Conservation (phyloP, 1,139 yeast genomes). For the Yamadazyma dendronema region DNA sequence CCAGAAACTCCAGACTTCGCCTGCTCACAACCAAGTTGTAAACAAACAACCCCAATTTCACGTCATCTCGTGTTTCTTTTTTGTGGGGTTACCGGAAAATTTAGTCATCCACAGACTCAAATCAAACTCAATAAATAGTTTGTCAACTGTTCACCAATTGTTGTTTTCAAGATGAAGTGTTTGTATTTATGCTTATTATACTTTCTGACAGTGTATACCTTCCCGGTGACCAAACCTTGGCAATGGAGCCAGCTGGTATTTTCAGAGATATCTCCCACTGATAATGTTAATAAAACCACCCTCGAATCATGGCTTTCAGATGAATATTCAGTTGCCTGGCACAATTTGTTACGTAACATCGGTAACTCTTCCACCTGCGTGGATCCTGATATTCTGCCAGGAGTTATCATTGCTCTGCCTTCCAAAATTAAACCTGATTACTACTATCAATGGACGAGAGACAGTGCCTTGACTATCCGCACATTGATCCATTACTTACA, state of each 20-base stretch:
- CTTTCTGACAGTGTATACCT: too few relatives aligned
- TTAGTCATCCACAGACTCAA: too few relatives aligned
- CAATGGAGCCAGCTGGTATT: neutral
- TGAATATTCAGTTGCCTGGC: conserved; percentile 52
- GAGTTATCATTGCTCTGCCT: conserved; percentile 85
- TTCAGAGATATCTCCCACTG: neutral
- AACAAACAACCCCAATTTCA: too few relatives aligned
- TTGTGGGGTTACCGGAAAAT: too few relatives aligned
- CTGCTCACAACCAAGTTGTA: too few relatives aligned
- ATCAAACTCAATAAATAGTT: too few relatives aligned
- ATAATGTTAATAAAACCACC: conserved; percentile 19
- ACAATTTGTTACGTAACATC: conserved; percentile 58
- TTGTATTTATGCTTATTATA: too few relatives aligned
- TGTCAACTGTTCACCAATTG: too few relatives aligned
- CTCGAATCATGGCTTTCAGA: conserved; percentile 57
- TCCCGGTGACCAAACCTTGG: too few relatives aligned
- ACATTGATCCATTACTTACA: conserved; percentile 55
- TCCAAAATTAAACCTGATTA: conserved; percentile 69
- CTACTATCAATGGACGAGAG: conserved; percentile 89
- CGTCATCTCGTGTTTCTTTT: too few relatives aligned
- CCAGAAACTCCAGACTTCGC: too few relatives aligned
- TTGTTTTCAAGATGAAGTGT: too few relatives aligned
- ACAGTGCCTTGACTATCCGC: conserved; percentile 78
- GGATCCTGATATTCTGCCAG: conserved; percentile 43
- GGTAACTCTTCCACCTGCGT: conserved; percentile 31